Evolutionary conservation across 805 yeast genomes (phyloP), one percentile per base, ranked within the genome.

Genomic region (Lipomyces spencermartinsiae): DNA sequence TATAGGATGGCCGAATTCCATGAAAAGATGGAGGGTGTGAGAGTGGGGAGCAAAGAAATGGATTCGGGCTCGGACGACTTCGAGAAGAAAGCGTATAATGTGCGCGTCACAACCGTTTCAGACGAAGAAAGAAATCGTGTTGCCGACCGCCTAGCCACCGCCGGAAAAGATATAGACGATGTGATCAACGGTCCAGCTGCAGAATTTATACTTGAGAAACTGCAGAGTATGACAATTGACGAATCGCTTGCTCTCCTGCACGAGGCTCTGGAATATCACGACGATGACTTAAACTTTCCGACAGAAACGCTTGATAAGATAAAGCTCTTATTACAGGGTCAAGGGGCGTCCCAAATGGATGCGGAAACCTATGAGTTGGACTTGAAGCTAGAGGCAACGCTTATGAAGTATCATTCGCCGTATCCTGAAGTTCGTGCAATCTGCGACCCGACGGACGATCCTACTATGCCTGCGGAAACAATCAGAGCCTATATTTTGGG

Each of bases 401-500:
- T 84, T 55, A 78, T 77, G 54, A 62, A 68, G 60, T 76, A 71
- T 70, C 83, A 82, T 74, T 85, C 88, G 0, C 87, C 88, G 2
- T 86, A 86, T 69, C 87, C 89, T 6, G 89, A 86, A 73, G 87
- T 87, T n/a, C 76, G 89, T 53, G 84, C 89, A 16, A 84, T 87
- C 34, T 82, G 86, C 7, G 85, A 83, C 37, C 83, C 87, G 2
- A 79, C 73, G 58, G 89, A 86, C 73, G 88, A 87, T 67, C 83
- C 83, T 0, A 63, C 70, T 6, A 74, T 80, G 53, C 82, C 83
- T 2, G 80, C 78, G 57, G 88, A 86, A 65, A 86, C 88, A 4
- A 73, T 84, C 64, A 80, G 90, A 61, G 85, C 84, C 8, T 87
- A 86, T 76, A 77, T 82, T 2, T 77, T 87, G 33, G 87, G 87